Conservation (phyloP, 164 flowering plant genomes). For the Vitis rupestris region DNA sequence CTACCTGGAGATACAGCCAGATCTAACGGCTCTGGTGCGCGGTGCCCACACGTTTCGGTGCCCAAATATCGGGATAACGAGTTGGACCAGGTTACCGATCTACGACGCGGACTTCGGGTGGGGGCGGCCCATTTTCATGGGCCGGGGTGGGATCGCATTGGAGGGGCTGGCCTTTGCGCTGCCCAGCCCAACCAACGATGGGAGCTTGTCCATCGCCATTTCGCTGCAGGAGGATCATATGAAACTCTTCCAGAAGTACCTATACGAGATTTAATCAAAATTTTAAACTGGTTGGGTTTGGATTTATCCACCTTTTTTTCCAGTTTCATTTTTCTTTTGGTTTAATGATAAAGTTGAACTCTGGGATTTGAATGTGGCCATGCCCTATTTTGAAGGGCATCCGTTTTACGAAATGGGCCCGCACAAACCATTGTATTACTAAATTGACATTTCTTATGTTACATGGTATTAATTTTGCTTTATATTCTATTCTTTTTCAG, state of each 20-base stretch:
- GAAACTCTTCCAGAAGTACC: slow-evolving; percentile 43
- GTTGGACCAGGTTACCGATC: slow-evolving; percentile 66
- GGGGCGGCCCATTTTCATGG: slow-evolving; percentile 75
- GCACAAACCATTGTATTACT: too few relatives aligned
- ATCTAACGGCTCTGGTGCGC: slow-evolving; percentile 46
- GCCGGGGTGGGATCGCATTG: slow-evolving; percentile 56
- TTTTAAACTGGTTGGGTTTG: too few relatives aligned
- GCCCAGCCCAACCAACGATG: slow-evolving; percentile 62
- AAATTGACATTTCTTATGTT: too few relatives aligned
- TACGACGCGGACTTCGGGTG: slow-evolving; percentile 81
- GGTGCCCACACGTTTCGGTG: slow-evolving; percentile 63
- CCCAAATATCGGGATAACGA: slow-evolving; percentile 63
- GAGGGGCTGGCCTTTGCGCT: slow-evolving; percentile 60
- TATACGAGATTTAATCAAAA: slow-evolving; percentile 39
- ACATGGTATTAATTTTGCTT: too few relatives aligned
- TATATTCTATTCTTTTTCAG: too few relatives aligned
- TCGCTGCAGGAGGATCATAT: slow-evolving; percentile 49
- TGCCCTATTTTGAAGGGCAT: too few relatives aligned
- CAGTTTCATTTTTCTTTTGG: too few relatives aligned
- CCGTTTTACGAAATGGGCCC: too few relatives aligned
- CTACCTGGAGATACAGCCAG: slow-evolving; percentile 66
- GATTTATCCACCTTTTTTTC: too few relatives aligned
- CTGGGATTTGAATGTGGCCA: too few relatives aligned
- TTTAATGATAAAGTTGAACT: too few relatives aligned
- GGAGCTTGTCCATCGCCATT: slow-evolving; percentile 58